These are phyloP conservation scores for Gleditsia sinensis DNA, from an alignment of 306 rosid species.

Conservation along the genomic window DNA sequence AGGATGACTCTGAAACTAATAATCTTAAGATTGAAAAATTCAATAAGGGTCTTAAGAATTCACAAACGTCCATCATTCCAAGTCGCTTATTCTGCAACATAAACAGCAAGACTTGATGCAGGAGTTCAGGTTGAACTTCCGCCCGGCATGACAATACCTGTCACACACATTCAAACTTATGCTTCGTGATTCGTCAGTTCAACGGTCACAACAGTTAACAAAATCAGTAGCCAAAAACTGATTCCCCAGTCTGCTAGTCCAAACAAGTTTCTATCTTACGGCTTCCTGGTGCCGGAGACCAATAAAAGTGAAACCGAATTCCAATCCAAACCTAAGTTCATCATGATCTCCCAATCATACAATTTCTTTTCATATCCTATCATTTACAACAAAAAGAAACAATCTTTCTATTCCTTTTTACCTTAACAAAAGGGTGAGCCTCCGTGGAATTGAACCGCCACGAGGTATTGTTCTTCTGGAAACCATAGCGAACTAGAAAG, in stretches of 20 bases:
- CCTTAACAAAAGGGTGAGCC: slow-evolving; percentile 80
- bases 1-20: slow-evolving; percentile 52
- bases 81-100: slow-evolving; percentile 56
- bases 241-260: slow-evolving; percentile 10
- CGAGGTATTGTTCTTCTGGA: slow-evolving; percentile 50
- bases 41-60: slow-evolving; percentile 71
- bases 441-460: slow-evolving; percentile 49
- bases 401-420: background rate
- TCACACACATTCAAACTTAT: slow-evolving; percentile 35
- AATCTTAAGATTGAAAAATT: slow-evolving; percentile 59
- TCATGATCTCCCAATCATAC: background rate
- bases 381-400: background rate
- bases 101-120: slow-evolving; percentile 76
- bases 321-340: background rate
- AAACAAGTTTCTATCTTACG: background rate
- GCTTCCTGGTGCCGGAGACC: background rate
- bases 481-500: slow-evolving; percentile 63
- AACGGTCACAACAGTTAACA: background rate
- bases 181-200: slow-evolving; percentile 26
- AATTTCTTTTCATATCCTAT: background rate
- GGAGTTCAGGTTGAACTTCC: slow-evolving; percentile 78
- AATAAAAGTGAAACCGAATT: slow-evolving; percentile 4
- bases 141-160: slow-evolving; percentile 71
- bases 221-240: background rate
- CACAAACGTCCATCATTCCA: slow-evolving; percentile 69